Conservation (phyloP, 768 basidiomycete species). For the Calocera cornea region DNA sequence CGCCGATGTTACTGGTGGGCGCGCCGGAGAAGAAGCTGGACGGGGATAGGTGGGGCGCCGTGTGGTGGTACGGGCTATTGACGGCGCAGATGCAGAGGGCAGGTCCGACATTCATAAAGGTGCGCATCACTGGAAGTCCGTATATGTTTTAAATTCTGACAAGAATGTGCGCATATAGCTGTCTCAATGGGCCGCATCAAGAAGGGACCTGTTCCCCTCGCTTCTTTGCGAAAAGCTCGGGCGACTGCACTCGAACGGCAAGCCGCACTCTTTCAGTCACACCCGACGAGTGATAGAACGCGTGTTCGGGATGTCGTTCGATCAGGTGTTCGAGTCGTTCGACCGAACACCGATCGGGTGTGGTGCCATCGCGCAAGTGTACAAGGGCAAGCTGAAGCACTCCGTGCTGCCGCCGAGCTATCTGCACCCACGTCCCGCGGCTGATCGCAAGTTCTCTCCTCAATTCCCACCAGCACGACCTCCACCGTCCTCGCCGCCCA, state of each 20-base stretch:
- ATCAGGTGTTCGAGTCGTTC: conserved; percentile 84
- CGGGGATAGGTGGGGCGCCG: conserved; percentile 80
- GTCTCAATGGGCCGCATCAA: conserved; percentile 95
- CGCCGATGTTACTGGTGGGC: conserved; percentile 72
- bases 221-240: conserved; percentile 73
- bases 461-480: conserved; percentile 12
- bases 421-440: conserved; percentile 53
- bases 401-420: conserved; percentile 79
- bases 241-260: conserved; percentile 75
- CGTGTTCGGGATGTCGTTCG: conserved; percentile 72
- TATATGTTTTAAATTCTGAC: background rate
- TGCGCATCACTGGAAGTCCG: conserved; percentile 22
- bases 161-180: conserved; percentile 37
- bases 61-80: conserved; percentile 94
- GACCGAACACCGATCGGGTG: conserved; percentile 81
- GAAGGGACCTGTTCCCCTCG: conserved; percentile 84
- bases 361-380: conserved; percentile 90
- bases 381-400: conserved; percentile 44
- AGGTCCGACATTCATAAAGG: conserved; percentile 96
- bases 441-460: conserved; percentile 28
- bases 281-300: conserved; percentile 69
- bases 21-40: conserved; percentile 34
- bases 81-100: conserved; percentile 84
- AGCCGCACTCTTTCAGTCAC: conserved; percentile 63
- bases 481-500: conserved; percentile 60